Conservation (phyloP, 805 yeast genomes). For the Wickerhamiella dianesei region DNA sequence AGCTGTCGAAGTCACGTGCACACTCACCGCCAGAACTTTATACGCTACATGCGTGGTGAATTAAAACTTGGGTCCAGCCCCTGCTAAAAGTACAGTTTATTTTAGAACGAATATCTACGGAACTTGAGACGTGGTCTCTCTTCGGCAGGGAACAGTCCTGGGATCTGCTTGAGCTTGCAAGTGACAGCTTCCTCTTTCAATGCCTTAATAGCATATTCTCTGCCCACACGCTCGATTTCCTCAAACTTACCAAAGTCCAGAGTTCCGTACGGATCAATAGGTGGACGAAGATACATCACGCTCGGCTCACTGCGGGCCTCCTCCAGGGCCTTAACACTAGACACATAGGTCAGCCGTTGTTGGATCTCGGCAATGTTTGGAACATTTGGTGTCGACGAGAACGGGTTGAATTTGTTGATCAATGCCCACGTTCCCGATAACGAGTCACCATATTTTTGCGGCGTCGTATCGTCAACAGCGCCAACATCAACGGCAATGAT, state of each 20-base stretch:
- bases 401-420: slow-evolving; percentile 77
- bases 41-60: too few relatives aligned
- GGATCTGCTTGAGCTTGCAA: slow-evolving; percentile 47
- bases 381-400: slow-evolving; percentile 71
- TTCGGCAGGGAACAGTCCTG: slow-evolving; percentile 33
- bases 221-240: slow-evolving; percentile 74
- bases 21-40: too few relatives aligned
- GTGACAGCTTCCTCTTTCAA: slow-evolving; percentile 39
- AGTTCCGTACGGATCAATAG: slow-evolving; percentile 83
- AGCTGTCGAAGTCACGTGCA: too few relatives aligned
- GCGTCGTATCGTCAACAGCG: slow-evolving; percentile 80
- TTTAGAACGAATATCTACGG: slow-evolving; percentile 9
- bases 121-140: slow-evolving; percentile 10
- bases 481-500: slow-evolving; percentile 95
- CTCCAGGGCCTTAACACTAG: slow-evolving; percentile 87
- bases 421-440: slow-evolving; percentile 87
- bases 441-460: slow-evolving; percentile 85
- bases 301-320: slow-evolving; percentile 75
- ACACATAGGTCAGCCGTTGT: slow-evolving; percentile 81
- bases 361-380: slow-evolving; percentile 95
- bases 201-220: slow-evolving; percentile 50
- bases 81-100: neutral
- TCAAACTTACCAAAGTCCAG: slow-evolving; percentile 85
- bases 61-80: neutral
- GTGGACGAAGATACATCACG: slow-evolving; percentile 80